Conservation (phyloP, 768 basidiomycete species). For the Porphyrellus cyaneotinctus region DNA sequence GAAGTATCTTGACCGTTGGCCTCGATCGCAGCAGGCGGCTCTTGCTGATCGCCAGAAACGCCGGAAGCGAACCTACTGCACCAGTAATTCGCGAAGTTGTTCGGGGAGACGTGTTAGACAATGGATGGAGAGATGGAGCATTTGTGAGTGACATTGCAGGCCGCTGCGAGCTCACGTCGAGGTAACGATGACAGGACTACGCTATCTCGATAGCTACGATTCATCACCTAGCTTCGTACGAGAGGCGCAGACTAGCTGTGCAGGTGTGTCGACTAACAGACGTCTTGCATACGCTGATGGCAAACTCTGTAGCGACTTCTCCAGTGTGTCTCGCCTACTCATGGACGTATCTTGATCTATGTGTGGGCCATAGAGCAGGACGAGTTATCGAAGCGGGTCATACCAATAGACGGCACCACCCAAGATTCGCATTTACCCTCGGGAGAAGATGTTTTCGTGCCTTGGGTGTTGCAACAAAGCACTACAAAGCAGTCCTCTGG, state of each 20-base stretch:
- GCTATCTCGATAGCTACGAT: conserved; percentile 97
- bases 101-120: conserved; percentile 69
- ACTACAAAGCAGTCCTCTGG: conserved; percentile 3
- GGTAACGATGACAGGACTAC: conserved; percentile 64
- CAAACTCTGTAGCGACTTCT: conserved; percentile 49
- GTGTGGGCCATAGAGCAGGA: conserved; percentile 99
- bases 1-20: conserved; percentile 69
- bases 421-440: conserved; percentile 9
- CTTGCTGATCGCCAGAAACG: conserved; percentile 67
- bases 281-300: not conserved
- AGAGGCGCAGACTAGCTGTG: conserved; percentile 67
- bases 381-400: conserved; percentile 68
- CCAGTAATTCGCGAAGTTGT: conserved; percentile 63
- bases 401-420: conserved; percentile 34
- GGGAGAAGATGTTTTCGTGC: conserved; percentile 85
- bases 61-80: conserved; percentile 38
- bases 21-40: conserved; percentile 80
- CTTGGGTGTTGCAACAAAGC: conserved; percentile 64
- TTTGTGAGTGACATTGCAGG: conserved; percentile 56
- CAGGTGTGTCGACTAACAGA: conserved; percentile 44
- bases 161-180: not conserved
- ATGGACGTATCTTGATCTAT: conserved; percentile 84
- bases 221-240: conserved; percentile 85
- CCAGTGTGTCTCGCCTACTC: conserved; percentile 55
- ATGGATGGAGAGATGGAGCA: conserved; percentile 68